Percentiles rank a stretch among this genome's conserved stretches.
Evolutionary conservation across 2,329 filamentous ascomycete genomes (phyloP).

Genomic region (Triangularia setosa): DNA sequence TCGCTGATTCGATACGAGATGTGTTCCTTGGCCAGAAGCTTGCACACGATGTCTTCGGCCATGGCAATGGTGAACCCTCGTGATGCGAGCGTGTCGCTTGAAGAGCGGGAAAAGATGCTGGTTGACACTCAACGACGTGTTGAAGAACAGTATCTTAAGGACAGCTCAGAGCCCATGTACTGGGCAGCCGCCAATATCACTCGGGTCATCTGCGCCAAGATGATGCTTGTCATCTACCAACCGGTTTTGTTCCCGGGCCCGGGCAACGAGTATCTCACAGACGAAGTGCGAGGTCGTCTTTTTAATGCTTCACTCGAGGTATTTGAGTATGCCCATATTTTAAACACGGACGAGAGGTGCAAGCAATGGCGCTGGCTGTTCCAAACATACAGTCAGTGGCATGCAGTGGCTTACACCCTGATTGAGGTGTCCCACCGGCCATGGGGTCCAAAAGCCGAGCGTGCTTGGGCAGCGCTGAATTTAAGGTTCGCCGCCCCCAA

Average conservation of each 20-base stretch:
- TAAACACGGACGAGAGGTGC: conserved; percentile 48
- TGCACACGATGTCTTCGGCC: conserved; percentile 37
- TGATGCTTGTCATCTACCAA: conserved; percentile 52
- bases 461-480: conserved; percentile 44
- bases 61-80: conserved; percentile 29
- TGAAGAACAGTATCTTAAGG: conserved; percentile 50
- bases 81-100: conserved; percentile 33
- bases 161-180: conserved; percentile 46
- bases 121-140: conserved; percentile 37
- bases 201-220: conserved; percentile 50
- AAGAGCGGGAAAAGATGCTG: conserved; percentile 41
- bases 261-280: conserved; percentile 31
- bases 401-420: conserved; percentile 54
- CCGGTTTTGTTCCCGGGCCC: conserved; percentile 43
- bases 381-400: conserved; percentile 57
- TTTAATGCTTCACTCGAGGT: conserved; percentile 51
- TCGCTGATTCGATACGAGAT: conserved; percentile 43
- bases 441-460: conserved; percentile 44
- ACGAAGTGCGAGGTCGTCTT: conserved; percentile 33
- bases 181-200: conserved; percentile 48
- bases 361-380: conserved; percentile 56
- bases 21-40: conserved; percentile 36
- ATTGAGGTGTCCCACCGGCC: conserved; percentile 46
- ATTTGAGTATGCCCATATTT: conserved; percentile 51
- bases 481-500: conserved; percentile 31